Evolutionary conservation across 2,329 filamentous ascomycete species (phyloP).

Genomic region (Waltergamsia citrina): DNA sequence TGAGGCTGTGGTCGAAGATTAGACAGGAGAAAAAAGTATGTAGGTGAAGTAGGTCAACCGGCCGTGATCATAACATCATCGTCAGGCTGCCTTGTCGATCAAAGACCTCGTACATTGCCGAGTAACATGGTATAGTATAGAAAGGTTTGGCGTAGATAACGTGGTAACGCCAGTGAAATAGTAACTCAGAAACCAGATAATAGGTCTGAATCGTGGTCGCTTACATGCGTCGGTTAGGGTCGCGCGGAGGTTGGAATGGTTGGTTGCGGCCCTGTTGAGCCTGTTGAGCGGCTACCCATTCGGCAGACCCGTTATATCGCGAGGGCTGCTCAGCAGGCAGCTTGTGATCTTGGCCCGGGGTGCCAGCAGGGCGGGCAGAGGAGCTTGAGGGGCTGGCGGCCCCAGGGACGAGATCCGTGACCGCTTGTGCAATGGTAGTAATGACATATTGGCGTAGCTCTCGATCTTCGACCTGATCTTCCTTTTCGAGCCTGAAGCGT

Average conservation of each 20-base stretch:
- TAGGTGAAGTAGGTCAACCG: background rate
- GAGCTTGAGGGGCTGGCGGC: constrained; percentile 17
- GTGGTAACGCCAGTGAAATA: no score
- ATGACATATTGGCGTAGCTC: constrained; percentile 69
- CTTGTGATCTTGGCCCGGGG: constrained; percentile 45
- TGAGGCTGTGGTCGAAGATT: constrained; percentile 14
- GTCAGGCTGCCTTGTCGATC: no score
- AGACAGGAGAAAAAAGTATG: constrained; percentile 12
- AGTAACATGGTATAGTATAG: background rate
- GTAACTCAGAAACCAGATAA: no score
- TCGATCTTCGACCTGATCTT: constrained; percentile 66
- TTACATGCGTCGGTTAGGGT: constrained; percentile 30
- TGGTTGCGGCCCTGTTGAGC: constrained; percentile 25
- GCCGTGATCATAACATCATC: no score
- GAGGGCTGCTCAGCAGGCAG: constrained; percentile 50
- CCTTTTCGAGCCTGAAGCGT: constrained; percentile 70
- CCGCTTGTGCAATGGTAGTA: constrained; percentile 61
- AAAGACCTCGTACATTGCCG: background rate
- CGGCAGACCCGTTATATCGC: constrained; percentile 38
- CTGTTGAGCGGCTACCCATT: constrained; percentile 35
- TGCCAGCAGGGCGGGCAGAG: constrained; percentile 10
- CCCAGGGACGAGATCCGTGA: constrained; percentile 57
- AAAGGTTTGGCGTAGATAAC: no score
- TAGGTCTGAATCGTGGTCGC: background rate
- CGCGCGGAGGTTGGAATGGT: constrained; percentile 32